Conservation (phyloP, 2,329 filamentous ascomycete species). For the Colletotrichum sojae region DNA sequence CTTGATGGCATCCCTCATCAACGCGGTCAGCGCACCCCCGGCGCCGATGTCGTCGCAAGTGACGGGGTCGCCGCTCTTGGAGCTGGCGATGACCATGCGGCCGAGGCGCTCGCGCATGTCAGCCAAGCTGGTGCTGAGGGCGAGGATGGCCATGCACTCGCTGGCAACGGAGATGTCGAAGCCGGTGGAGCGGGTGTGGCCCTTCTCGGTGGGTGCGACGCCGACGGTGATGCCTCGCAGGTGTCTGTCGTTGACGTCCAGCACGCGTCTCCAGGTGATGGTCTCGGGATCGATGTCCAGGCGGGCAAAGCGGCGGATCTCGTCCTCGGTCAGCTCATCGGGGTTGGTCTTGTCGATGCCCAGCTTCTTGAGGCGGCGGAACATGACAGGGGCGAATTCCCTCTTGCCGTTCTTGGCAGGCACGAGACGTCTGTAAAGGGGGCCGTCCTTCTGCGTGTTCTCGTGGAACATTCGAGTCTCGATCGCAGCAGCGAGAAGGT, state of each 20-base stretch:
- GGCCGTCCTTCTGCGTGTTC: slow-evolving; percentile 90
- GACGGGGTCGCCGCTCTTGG: slow-evolving; percentile 86
- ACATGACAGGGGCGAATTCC: slow-evolving; percentile 90
- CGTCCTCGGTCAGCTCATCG: slow-evolving; percentile 89
- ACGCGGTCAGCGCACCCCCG: slow-evolving; percentile 89
- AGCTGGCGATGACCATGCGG: slow-evolving; percentile 95
- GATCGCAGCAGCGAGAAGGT: slow-evolving; percentile 94
- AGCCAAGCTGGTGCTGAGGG: slow-evolving; percentile 86
- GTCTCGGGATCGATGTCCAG: slow-evolving; percentile 97
- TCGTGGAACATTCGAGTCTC: slow-evolving; percentile 99
- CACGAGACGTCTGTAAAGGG: slow-evolving; percentile 89
- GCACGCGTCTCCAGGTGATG: slow-evolving; percentile 95
- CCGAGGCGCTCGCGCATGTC: slow-evolving; percentile 96
- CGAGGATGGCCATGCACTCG: slow-evolving; percentile 98
- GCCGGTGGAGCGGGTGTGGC: slow-evolving; percentile 87
- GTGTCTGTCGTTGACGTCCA: slow-evolving; percentile 98
- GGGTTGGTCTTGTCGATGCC: slow-evolving; percentile 97
- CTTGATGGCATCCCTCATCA: slow-evolving; percentile 99
- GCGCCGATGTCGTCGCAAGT: slow-evolving; percentile 97
- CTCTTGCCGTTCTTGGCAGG: slow-evolving; percentile 92
- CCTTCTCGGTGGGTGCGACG: slow-evolving; percentile 90
- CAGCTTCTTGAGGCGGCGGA: slow-evolving; percentile 93
- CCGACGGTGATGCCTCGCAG: slow-evolving; percentile 91
- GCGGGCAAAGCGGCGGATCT: slow-evolving; percentile 89
- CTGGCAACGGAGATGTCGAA: slow-evolving; percentile 99